Evolutionary conservation across 495 filamentous ascomycete species (phyloP), one percentile per base, ranked within the genome.

Genomic region (Polyplosphaeria fusca): DNA sequence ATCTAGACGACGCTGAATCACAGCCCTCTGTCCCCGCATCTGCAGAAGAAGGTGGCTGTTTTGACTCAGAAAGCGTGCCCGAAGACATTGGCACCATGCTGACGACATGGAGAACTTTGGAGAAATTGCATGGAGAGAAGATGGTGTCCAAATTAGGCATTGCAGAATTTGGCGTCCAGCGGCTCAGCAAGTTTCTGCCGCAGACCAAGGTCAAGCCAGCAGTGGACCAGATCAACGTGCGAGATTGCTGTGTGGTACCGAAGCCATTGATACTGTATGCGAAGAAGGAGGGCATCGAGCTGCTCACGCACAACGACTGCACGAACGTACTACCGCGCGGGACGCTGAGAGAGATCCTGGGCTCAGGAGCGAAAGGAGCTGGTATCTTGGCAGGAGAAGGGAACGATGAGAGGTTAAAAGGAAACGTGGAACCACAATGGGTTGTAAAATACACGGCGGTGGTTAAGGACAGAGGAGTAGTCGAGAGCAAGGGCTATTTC

Each of bases 401-500:
- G 37, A 73, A 68, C 28, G 52, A 72, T 52, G 78, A 75, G 0
- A 82, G 80, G 2, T 74, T 93, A 48, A 81, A 80, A 59, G 88
- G 89, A 12, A 83, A 95, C 47, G 75, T 98, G 41, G 77, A 81
- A 59, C 91, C 93, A 13, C 83, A 89, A 60, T 99, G 92, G 92
- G 93, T 96, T 26, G 85, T 91, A 52, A 97, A 97, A 69, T 99
- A 99, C 71, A 97, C 94, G 19, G 94, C 94, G 4, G 90, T 97
- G n/a, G 89, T 96, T 25, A 88, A 87, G 68, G 84, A 96, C 69
- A 77, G 93, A n/a, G 94, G 93, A 0, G 93, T 97, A 3, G 89
- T 99, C 47, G 93, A 99, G 79, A 95, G 93, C 67, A 97, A 97
- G 75, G 93, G 93, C 13, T 96, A 95, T 71, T 95, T 95, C 75